Base-by-base conservation (phyloP, 1,139 yeast genomes). In the Blastobotrys raffinosifermentans region DNA sequence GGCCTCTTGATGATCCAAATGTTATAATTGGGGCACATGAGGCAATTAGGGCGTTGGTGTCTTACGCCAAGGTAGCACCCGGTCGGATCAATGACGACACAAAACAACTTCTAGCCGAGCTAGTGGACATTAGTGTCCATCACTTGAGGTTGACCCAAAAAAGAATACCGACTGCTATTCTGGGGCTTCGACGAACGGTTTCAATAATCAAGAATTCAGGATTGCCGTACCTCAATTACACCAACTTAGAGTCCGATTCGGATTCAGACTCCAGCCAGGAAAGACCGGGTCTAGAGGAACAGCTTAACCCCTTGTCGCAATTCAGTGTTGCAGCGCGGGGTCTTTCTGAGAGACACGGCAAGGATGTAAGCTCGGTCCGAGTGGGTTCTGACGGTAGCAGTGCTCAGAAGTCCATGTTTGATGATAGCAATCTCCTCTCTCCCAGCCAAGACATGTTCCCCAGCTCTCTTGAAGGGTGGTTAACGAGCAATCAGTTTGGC, bases 21-120 rank as follows among this genome's bases (percentile, higher is more conserved):
- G n/a, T 26, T 13, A 29, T 32, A 8, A 30, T 35, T 19, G 36
- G 37, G 5, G 39, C 41, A 3, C 39, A 38, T 29, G 41, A 38
- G 29, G 41, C 41, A 17, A 5, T 37, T 4, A 27, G 41, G 2
- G 38, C 26, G 10, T 27, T 35, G 19, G 9, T 35, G 19, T 17
- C 32, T 14, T 35, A 35, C 23, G 27, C 16, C 9, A 23, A 23
- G n/a, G 20, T 23, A 9, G 19, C 40, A 11, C 27, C 15, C 22
- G 21, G 10, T 5, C 26, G 29, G 20, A 18, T 26, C 18, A 22
- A 25, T n/a, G 25, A 11, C 6, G 14, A 19, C n/a, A 13, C n/a
- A 5, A 18, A 20, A 27, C 16, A 18, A 6, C 9, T 21, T 4
- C 11, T 20, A n/a, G 10, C 8, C 16, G n/a, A 10, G 11, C 10